These are phyloP conservation scores for Exophiala mesophila DNA, from an alignment of 2,329 filamentous ascomycete genomes.

Conservation along the genomic window DNA sequence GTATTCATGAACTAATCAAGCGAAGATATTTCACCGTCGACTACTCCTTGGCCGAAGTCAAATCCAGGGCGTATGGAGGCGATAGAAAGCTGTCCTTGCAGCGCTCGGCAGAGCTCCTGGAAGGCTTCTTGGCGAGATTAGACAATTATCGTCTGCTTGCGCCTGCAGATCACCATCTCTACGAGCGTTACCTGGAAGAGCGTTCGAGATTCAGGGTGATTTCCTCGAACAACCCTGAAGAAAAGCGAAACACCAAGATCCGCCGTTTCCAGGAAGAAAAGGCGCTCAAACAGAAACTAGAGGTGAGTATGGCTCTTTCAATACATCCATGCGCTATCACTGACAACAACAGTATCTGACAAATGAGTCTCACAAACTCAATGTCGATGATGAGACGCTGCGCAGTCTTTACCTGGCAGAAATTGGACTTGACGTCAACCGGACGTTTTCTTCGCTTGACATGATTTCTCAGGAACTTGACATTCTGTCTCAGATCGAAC, in stretches of 20 bases:
- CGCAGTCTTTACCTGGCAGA: conserved; percentile 74
- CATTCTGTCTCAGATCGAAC: conserved; percentile 70
- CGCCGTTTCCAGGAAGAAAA: conserved; percentile 80
- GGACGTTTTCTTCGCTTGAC: conserved; percentile 82
- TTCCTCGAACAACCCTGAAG: conserved; percentile 60
- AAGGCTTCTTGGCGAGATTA: conserved; percentile 69
- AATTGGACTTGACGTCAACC: conserved; percentile 67
- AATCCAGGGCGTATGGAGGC: conserved; percentile 59
- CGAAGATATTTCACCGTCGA: conserved; percentile 68
- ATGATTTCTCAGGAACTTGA: conserved; percentile 77
- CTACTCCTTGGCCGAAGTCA: conserved; percentile 73
- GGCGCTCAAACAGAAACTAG: conserved; percentile 75
- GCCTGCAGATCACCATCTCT: conserved; percentile 60
- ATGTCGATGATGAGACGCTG: conserved; percentile 71
- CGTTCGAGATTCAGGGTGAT: conserved; percentile 69
- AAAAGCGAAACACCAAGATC: conserved; percentile 78
- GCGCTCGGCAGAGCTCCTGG: conserved; percentile 65
- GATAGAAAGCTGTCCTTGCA: conserved; percentile 62
- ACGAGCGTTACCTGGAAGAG: conserved; percentile 68
- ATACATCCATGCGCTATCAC: too few species aligned
- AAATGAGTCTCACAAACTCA: conserved; percentile 19
- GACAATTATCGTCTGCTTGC: conserved; percentile 74
- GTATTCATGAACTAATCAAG: conserved; percentile 5
- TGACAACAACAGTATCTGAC: conserved; percentile 16
- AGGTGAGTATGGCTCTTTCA: conserved; percentile 48